Evolutionary conservation across 2,329 filamentous ascomycete species (phyloP).

Genomic region (Fusarium sp.): DNA sequence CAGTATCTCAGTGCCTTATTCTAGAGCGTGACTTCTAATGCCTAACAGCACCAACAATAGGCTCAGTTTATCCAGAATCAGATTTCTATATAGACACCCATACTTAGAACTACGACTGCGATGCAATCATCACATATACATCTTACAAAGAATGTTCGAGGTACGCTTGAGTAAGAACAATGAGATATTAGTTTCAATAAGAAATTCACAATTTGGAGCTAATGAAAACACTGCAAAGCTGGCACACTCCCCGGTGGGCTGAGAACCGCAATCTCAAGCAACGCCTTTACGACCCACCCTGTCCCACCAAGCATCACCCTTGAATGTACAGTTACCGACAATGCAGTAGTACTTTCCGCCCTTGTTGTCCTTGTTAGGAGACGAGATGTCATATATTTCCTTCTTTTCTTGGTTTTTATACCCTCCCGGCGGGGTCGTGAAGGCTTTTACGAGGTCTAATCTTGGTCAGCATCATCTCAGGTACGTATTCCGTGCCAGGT

Average conservation of each 20-base stretch:
- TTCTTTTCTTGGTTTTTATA: too few species aligned
- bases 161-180: too few species aligned
- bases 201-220: too few species aligned
- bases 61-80: neutral
- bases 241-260: too few species aligned
- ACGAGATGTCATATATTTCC: neutral
- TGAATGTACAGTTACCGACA: too few species aligned
- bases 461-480: neutral
- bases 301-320: neutral
- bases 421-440: too few species aligned
- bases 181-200: too few species aligned
- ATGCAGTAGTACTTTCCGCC: neutral
- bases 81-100: fast-evolving
- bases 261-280: neutral
- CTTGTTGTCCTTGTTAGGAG: neutral
- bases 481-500: neutral
- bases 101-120: neutral
- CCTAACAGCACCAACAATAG: neutral
- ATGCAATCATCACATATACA: too few species aligned
- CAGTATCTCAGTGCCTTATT: neutral
- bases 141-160: too few species aligned
- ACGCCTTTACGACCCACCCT: neutral
- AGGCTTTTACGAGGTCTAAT: too few species aligned
- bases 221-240: too few species aligned
- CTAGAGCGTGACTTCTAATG: neutral